These are phyloP conservation scores for Termitomyces sp. DNA, from an alignment of 768 basidiomycete genomes.

Conservation along the genomic window DNA sequence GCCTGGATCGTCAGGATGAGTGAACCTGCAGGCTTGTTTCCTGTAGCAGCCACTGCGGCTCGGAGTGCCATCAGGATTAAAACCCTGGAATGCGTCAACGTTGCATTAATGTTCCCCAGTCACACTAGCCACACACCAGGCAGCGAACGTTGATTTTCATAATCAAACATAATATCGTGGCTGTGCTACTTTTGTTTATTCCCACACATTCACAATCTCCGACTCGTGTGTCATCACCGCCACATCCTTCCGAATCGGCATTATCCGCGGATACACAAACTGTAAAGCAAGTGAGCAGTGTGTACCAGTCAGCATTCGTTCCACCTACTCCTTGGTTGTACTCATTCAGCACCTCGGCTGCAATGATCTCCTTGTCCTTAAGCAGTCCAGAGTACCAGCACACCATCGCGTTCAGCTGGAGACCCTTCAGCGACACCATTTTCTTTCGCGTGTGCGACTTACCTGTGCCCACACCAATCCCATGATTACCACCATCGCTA, in stretches of 20 bases:
- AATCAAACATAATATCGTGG: background rate
- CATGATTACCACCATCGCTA: conserved; percentile 67
- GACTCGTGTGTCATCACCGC: conserved; percentile 84
- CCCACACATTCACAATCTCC: conserved; percentile 63
- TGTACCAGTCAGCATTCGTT: background rate
- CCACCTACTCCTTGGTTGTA: conserved; percentile 70
- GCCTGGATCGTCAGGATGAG: conserved; percentile 21
- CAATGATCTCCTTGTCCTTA: conserved; percentile 71
- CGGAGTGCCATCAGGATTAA: conserved; percentile 13
- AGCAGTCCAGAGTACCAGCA: conserved; percentile 57
- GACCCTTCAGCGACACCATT: background rate
- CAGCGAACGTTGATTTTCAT: conserved; percentile 5
- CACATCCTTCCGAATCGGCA: conserved; percentile 70
- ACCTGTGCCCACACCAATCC: conserved; percentile 61
- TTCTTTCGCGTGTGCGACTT: background rate
- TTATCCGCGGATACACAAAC: conserved; percentile 83
- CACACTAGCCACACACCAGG: conserved; percentile 12
- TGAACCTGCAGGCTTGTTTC: conserved; percentile 14
- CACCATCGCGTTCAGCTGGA: conserved; percentile 43
- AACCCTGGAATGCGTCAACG: conserved; percentile 9
- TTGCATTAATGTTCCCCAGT: background rate
- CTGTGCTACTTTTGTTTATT: conserved; percentile 15
- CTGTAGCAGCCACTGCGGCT: conserved; percentile 8
- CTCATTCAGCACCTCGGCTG: conserved; percentile 78
- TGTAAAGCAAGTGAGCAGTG: conserved; percentile 19